Conservation (phyloP, 1,139 yeast genomes). For the Kodamaea anthophila region DNA sequence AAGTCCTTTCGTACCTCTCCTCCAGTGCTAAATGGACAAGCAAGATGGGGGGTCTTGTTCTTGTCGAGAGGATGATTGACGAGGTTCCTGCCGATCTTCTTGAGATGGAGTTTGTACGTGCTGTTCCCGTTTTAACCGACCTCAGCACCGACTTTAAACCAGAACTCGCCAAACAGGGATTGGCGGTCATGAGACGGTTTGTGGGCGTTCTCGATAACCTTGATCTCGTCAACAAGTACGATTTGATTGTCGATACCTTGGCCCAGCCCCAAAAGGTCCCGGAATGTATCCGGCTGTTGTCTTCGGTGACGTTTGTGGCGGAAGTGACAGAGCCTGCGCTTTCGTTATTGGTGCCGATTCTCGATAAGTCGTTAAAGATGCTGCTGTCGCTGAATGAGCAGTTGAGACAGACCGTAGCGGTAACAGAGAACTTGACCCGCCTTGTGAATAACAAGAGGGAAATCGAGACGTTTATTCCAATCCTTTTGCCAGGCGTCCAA, state of each 20-base stretch:
- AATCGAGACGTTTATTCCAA: slow-evolving; percentile 82
- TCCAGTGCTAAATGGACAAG: slow-evolving; percentile 94
- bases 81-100: slow-evolving; percentile 82
- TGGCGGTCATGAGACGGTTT: slow-evolving; percentile 59
- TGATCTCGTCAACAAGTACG: slow-evolving; percentile 83
- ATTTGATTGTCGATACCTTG: slow-evolving; percentile 78
- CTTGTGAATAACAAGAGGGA: slow-evolving; percentile 91
- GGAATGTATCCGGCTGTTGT: slow-evolving; percentile 79
- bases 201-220: slow-evolving; percentile 85
- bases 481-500: slow-evolving; percentile 81
- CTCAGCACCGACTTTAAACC: slow-evolving; percentile 94
- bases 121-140: slow-evolving; percentile 82
- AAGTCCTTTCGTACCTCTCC: slow-evolving; percentile 54
- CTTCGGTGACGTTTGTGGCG: slow-evolving; percentile 95
- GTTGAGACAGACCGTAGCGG: slow-evolving; percentile 92
- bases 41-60: slow-evolving; percentile 70
- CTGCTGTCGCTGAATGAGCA: slow-evolving; percentile 92
- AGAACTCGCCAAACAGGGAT: slow-evolving; percentile 84
- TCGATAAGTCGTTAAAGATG: slow-evolving; percentile 83
- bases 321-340: slow-evolving; percentile 97
- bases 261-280: slow-evolving; percentile 88
- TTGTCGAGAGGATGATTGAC: slow-evolving; percentile 67
- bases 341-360: slow-evolving; percentile 83
- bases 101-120: slow-evolving; percentile 70
- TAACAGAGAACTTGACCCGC: slow-evolving; percentile 91